Base-by-base conservation (phyloP, 2,329 filamentous ascomycete genomes). In the Xylaria sp. region DNA sequence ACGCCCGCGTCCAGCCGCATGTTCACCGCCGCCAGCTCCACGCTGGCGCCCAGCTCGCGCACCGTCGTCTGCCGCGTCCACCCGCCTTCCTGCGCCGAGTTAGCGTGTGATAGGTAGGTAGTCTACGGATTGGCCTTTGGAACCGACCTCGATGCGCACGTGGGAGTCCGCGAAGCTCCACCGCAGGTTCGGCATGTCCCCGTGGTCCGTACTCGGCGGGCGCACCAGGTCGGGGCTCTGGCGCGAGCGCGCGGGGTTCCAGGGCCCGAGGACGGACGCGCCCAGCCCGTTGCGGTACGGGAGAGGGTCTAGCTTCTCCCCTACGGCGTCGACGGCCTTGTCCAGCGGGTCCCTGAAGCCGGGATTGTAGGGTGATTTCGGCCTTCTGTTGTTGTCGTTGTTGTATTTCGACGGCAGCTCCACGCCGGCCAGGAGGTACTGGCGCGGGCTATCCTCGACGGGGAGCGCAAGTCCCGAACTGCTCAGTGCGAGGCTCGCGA, bases 41-140 rank as follows among this genome's bases (percentile, higher is more conserved):
- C 78, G 62, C 84, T 88, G 7, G 81, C 81, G 26, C 81, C 78
- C 2, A 90, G 76, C 71, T 89, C 85, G 26, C 84, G 79, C 16
- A 85, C 73, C 3, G 86, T 90, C 0, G 88, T 91, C 70, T 91
- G 86, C 20, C 88, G 80, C 1, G 88, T 89, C 89, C 89, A 92
- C 48, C 89, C 88, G 44, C 86, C 87, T 71, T 91, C 87, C 78
- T 90, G 50, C 39, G 20, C 44, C 26, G n/a, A 22, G 41, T 56
- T 16, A 59, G 52, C 29, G 8, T n/a, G 6, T 7, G 6, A 13
- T 3, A 7, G 16, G 29, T 13, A 11, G 29, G 16, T 4, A 7
- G 29, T 34, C n/a, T n/a, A n/a, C n/a, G n/a, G n/a, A n/a, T n/a
- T n/a, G 9, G 16, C 4, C 8, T 34, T 6, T 26, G 5, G 11